These are phyloP conservation scores for Stereocaulon alpinum DNA, from an alignment of 495 filamentous ascomycete genomes.

Conservation along the genomic window DNA sequence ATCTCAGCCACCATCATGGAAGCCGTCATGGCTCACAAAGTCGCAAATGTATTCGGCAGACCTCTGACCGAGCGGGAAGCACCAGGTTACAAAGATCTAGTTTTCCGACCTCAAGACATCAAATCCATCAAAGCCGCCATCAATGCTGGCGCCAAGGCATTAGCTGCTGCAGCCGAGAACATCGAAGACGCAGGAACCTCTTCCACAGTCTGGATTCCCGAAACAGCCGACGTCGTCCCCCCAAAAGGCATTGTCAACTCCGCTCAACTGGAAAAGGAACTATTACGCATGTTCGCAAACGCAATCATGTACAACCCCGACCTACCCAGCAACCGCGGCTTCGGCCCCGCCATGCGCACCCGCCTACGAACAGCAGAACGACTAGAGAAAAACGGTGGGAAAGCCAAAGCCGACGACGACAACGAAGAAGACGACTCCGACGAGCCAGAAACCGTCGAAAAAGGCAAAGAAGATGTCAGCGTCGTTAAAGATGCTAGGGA, in stretches of 20 bases:
- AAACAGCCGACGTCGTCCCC: constrained; percentile 56
- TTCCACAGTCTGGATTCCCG: constrained; percentile 38
- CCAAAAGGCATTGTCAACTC: constrained; percentile 89
- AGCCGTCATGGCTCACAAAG: constrained; percentile 73
- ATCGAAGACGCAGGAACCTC: constrained; percentile 38
- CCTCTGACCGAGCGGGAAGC: constrained; percentile 78
- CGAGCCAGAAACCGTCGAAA: constrained; percentile 37
- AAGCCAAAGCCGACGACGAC: constrained; percentile 23
- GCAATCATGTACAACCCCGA: constrained; percentile 95
- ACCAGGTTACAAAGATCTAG: constrained; percentile 77
- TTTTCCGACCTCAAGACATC: constrained; percentile 79
- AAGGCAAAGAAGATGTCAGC: constrained; percentile 59
- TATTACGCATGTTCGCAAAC: constrained; percentile 97
- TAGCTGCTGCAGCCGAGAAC: constrained; percentile 45
- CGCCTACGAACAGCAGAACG: constrained; percentile 20
- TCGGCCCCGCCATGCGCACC: constrained; percentile 49
- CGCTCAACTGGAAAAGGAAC: constrained; percentile 84
- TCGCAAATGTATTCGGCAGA: constrained; percentile 76
- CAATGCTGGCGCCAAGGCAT: constrained; percentile 62
- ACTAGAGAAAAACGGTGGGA: too few species aligned
- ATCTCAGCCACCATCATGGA: constrained; percentile 72
- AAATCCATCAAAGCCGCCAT: constrained; percentile 77
- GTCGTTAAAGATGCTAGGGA: constrained; percentile 71
- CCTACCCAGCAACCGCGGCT: constrained; percentile 47
- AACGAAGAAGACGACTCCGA: constrained; percentile 24